phyloP scores from a whole-genome alignment of 495 filamentous ascomycete species.

The Podospora tetraspora region DNA sequence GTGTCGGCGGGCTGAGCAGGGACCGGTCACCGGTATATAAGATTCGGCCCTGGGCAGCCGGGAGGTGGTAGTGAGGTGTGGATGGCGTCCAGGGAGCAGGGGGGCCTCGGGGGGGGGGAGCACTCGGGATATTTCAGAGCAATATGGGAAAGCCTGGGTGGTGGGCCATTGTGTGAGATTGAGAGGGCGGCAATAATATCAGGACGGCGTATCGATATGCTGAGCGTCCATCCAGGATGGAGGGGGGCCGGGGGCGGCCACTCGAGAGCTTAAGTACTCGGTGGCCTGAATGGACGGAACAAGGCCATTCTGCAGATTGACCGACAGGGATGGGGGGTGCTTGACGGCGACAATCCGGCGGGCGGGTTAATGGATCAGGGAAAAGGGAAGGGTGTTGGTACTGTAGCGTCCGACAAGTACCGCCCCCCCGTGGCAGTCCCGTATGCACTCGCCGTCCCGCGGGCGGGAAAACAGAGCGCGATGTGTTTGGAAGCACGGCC shows the following conservation, averaged over 20 bases:
- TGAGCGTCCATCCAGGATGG: constrained; percentile 15
- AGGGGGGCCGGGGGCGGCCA: constrained; percentile 19
- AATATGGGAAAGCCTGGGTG: constrained; percentile 35
- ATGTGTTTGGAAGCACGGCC: constrained; percentile 24
- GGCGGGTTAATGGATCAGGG: constrained; percentile 30
- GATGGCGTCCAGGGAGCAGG: constrained; percentile 11
- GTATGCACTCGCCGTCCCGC: constrained; percentile 14
- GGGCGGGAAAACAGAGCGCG: constrained; percentile 14
- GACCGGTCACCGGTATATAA: constrained; percentile 13
- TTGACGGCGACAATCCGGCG: constrained; percentile 27
- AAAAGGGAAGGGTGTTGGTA: constrained; percentile 8
- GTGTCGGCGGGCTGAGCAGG: constrained; percentile 6
- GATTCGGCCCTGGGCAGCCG: constrained; percentile 23
- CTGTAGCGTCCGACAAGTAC: constrained; percentile 15
- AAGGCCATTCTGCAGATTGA: constrained; percentile 24
- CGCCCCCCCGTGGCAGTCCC: constrained; percentile 6
- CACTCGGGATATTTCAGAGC: constrained; percentile 30
- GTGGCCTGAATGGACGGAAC: constrained; percentile 18
- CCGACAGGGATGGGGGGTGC: constrained; percentile 28
- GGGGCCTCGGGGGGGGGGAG: constrained; percentile 15
- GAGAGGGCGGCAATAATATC: constrained; percentile 25
- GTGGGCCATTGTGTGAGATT: constrained; percentile 31
- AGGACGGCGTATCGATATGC: constrained; percentile 19
- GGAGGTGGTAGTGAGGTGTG: constrained; percentile 8
- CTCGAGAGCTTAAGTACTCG: constrained; percentile 18